Base-by-base conservation (phyloP, 148 eudicot species). In the Camellia sinensis region DNA sequence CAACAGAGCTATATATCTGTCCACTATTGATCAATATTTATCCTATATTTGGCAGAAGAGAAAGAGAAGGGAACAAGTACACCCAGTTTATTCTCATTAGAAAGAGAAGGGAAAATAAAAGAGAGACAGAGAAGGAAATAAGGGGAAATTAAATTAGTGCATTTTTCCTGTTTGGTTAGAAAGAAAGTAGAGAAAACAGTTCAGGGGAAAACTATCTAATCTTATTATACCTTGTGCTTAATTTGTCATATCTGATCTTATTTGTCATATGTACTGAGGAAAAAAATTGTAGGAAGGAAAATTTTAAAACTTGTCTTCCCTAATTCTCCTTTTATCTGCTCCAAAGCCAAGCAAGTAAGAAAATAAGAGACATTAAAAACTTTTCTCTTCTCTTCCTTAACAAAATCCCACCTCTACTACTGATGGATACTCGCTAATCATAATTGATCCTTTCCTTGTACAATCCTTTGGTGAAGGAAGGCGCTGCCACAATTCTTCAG, bases 401-500 rank as follows among this genome's bases (percentile, higher is more conserved):
- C 14, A 18, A 22, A 13, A 81, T 53, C 81, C 85, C 73, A 95
- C 99, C 95, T 89, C 82, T 60, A 88, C 79, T 71, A 79, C 76
- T 43, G 97, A 86, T 69, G 98, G 98, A 79, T 95, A 95, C 60
- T 91, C 87, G 75, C 91, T 86, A 43, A 89, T 87, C 90, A 95
- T 88, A 45, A 93, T 92, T 18, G 99, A 95, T 59, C 90, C 92
- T 80, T 92, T 92, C 85, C 88, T 87, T n/a, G 64, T 73, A 81
- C 80, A 79, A 86, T 84, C 91, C 71, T 37, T 83, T 15, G 87
- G 65, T n/a, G 90, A 87, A 59, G 99, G 99, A 78, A 95, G 99
- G 44, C 99, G 91, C 84, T 95, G 98, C 99, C 99, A 95, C 76
- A 95, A 75, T 83, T 95, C 99, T 89, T 95, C 98, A 0, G 98